Evolutionary conservation across 768 basidiomycete genomes (phyloP), one percentile per base, ranked within the genome.

Genomic region (Hygrocybe coccinea): DNA sequence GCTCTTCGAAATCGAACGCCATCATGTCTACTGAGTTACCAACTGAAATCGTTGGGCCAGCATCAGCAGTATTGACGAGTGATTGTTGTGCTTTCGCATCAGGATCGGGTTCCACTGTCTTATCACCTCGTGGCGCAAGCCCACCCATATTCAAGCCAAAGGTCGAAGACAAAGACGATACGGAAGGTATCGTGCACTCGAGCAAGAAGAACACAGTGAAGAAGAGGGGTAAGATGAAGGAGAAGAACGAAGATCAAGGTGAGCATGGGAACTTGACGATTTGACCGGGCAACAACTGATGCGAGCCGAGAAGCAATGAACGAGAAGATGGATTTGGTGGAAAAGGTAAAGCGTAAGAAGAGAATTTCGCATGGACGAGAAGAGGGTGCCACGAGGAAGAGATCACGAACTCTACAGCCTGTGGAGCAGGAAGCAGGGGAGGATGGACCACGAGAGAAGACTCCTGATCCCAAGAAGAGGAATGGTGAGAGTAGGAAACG

Each of bases 311-410:
- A 29, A 29, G 29, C 29, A 29, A 29, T 29, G 29, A 29, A n/a
- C n/a, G 50, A 29, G 29, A 29, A 29, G 29, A 8, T 29, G 29
- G 29, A 29, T 8, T 3, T 29, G 29, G 29, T 29, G 29, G 8
- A 4, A 22, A 66, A 66, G 59, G 62, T 60, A 60, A 68, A 68
- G 55, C 64, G 65, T 50, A 70, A 66, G 61, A 57, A 62, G 34
- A 53, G 59, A 19, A n/a, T 17, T 14, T n/a, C 33, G 15, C 24
- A 47, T 44, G 41, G 51, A 15, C 59, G 15, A 5, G 39, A 35
- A 8, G 64, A 61, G 17, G 61, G 46, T 21, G 60, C 55, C n/a
- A 33, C 57, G 22, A 56, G 55, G 56, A 68, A 70, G 62, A 65
- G 63, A 57, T 36, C 53, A 1, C 59, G 61, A 8, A 29, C 29